Evolutionary conservation across 1,284 basidiomycete species (phyloP), one percentile per base, ranked within the genome.

Genomic region (Porodaedalea pini): DNA sequence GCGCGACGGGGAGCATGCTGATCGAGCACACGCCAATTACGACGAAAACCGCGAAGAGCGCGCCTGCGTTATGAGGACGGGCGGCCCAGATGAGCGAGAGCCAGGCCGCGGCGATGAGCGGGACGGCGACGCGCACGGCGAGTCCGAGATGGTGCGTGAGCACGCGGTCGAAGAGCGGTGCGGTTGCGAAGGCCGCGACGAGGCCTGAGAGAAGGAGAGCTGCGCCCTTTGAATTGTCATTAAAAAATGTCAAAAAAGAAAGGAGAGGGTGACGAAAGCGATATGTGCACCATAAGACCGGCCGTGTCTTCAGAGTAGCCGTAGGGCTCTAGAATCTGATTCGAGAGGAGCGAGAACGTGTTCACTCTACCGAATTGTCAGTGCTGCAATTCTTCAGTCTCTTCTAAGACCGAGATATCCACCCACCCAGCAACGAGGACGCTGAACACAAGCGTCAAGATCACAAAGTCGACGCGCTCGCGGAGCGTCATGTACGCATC

Each of bases 51-150:
- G 75, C 77, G 66, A 83, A 92, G 2, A 91, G 67, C 0, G 75
- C 83, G 2, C 69, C 82, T 1, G 73, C 69, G 63, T 89, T 82
- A 62, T 84, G 64, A 4, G 79, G 80, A 59, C 76, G 78, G 29
- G 86, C 89, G 48, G 85, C 88, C 88, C 88, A 92, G 40, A 92
- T 85, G 10, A 92, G 70, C 10, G 81, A 80, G 19, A 90, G 69
- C 87, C 89, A 92, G 19, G 75, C 75, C 0, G 66, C 75, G 6
- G 76, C 83, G 7, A 87, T 72, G 51, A 83, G 66, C 1, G 89
- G 88, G 11, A 83, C 77, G 15, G 88, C 66, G 0, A 82, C 58
- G 58, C 87, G 88, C 54, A 76, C 64, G 1, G 81, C 80, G 5
- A 82, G 60, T 0, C 81, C 86, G 37, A 91, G 75, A 61, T 82